Conservation (phyloP, 2,329 filamentous ascomycete species). For the Paradendryphiella salina region DNA sequence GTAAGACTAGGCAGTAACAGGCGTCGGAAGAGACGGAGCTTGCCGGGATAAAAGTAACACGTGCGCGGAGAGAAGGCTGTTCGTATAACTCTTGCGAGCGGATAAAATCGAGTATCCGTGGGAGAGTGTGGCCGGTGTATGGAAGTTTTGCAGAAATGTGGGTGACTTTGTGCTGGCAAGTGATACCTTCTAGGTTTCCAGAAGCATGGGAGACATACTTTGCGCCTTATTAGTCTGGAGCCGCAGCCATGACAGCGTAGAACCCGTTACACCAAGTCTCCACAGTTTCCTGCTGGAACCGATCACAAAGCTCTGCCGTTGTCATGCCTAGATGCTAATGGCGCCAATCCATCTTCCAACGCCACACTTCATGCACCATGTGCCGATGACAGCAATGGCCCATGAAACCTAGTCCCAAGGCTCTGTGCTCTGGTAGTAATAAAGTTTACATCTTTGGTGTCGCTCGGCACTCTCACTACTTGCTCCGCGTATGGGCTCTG, state of each 20-base stretch:
- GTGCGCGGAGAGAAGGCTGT: too few relatives aligned
- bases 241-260: constrained; percentile 4
- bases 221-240: background rate
- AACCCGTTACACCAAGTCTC: constrained; percentile 1
- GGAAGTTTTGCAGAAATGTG: constrained; percentile 3
- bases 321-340: constrained; percentile 5
- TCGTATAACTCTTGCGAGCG: too few relatives aligned
- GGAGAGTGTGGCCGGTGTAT: too few relatives aligned
- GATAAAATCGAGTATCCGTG: too few relatives aligned
- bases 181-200: background rate
- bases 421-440: background rate
- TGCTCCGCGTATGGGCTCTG: background rate
- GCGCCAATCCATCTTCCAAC: constrained; percentile 6
- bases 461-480: background rate
- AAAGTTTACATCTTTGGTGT: constrained; percentile 2
- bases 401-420: background rate
- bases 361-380: constrained; percentile 7
- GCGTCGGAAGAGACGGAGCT: too few relatives aligned
- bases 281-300: constrained; percentile 2
- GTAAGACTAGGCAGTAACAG: too few relatives aligned
- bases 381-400: background rate
- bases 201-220: background rate
- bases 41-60: too few relatives aligned
- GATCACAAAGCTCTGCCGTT: constrained; percentile 6
- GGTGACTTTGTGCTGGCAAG: constrained; percentile 3